Evolutionary conservation across 164 flowering plant species (phyloP).

Genomic region (Tinospora cordifolia): DNA sequence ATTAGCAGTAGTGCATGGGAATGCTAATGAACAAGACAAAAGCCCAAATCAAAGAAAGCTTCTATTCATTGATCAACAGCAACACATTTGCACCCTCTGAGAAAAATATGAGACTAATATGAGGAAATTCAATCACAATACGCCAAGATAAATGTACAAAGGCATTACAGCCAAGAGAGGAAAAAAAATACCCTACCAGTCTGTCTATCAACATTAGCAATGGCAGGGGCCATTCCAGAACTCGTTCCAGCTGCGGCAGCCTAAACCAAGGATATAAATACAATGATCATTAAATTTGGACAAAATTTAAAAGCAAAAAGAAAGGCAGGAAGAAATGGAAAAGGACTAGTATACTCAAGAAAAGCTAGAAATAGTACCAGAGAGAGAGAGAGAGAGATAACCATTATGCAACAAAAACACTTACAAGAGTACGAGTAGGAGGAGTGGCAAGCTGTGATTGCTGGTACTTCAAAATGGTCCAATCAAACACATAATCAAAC

Average conservation of each 20-base stretch:
- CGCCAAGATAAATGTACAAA: neutral
- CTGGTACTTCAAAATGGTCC: constrained; percentile 88
- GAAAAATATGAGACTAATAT: neutral
- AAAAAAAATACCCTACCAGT: constrained; percentile 32
- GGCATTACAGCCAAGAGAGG: neutral
- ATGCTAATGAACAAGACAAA: too few species aligned
- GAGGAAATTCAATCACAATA: neutral
- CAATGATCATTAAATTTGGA: too few species aligned
- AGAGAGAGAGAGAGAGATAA: neutral
- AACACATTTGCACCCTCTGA: neutral
- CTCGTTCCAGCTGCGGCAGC: constrained; percentile 62
- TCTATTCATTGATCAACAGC: too few species aligned
- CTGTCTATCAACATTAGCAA: constrained; percentile 43
- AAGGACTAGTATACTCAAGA: constrained; percentile 5
- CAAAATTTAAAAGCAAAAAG: too few species aligned
- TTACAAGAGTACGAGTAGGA: constrained; percentile 54
- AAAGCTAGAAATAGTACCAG: neutral
- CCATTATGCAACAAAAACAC: constrained; percentile 6
- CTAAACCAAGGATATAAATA: constrained; percentile 18
- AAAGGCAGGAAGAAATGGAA: neutral
- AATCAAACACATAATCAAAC: constrained; percentile 86
- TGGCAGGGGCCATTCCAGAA: constrained; percentile 46
- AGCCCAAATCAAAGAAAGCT: too few species aligned
- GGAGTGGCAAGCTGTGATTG: constrained; percentile 70
- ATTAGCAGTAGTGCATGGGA: too few species aligned